These are phyloP conservation scores for Xerocomellus dryophilus DNA, from an alignment of 768 basidiomycete species.

Conservation along the genomic window DNA sequence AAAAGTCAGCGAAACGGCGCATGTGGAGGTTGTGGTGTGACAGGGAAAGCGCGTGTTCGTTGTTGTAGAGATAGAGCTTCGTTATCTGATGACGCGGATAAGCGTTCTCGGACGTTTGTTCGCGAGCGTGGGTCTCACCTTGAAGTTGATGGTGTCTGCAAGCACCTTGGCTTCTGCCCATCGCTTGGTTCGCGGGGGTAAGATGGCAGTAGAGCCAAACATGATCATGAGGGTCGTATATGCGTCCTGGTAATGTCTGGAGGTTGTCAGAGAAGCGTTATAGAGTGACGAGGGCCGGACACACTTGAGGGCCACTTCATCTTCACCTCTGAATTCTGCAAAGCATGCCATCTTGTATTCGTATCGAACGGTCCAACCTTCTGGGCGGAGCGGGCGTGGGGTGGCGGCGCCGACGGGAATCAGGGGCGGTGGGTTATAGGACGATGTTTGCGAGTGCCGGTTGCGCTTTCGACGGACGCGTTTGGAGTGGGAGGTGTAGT, in stretches of 20 bases:
- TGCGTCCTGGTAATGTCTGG: constrained; percentile 91
- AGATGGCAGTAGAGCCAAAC: constrained; percentile 82
- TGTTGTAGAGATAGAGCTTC: constrained; percentile 89
- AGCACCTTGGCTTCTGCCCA: constrained; percentile 99
- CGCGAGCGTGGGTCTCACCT: constrained; percentile 48
- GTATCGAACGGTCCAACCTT: constrained; percentile 95
- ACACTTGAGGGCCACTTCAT: constrained; percentile 89
- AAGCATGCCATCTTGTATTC: constrained; percentile 98
- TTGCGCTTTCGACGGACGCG: constrained; percentile 88
- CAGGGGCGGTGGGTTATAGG: constrained; percentile 47
- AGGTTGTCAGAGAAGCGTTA: constrained; percentile 7
- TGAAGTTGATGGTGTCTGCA: constrained; percentile 89
- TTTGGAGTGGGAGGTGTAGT: constrained; percentile 91
- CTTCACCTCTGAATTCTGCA: constrained; percentile 91
- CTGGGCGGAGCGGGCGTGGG: constrained; percentile 64
- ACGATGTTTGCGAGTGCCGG: constrained; percentile 62
- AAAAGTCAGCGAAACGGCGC: constrained; percentile 80
- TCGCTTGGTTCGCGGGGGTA: constrained; percentile 90
- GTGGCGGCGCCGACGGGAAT: constrained; percentile 39
- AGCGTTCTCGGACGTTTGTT: not conserved
- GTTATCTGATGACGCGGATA: constrained; percentile 53
- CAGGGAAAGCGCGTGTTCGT: constrained; percentile 76
- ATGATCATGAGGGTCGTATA: constrained; percentile 80
- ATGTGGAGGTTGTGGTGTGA: constrained; percentile 85
- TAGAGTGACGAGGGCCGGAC: constrained; percentile 26